Percentiles rank a stretch among this genome's conserved stretches.
Evolutionary conservation across 495 filamentous ascomycete species (phyloP).

Genomic region (Pyrenula aspistea): DNA sequence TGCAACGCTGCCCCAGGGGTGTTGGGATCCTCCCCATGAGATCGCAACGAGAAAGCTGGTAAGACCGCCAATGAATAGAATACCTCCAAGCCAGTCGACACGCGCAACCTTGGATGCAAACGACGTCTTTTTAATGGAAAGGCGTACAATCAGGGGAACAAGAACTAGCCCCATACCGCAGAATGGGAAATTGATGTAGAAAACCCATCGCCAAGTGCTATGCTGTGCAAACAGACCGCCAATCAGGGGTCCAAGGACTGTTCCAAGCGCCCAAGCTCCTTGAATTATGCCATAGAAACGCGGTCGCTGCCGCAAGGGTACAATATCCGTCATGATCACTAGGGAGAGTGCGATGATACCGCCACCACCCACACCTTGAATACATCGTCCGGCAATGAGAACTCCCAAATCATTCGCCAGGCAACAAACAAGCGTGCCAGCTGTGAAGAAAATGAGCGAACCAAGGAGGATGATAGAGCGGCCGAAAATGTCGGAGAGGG

Average conservation of each 20-base stretch:
- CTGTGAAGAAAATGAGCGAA: slow-evolving; percentile 17
- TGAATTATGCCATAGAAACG: slow-evolving; percentile 19
- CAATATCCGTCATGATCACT: slow-evolving; percentile 23
- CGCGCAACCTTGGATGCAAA: slow-evolving; percentile 10
- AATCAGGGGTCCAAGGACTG: slow-evolving; percentile 22
- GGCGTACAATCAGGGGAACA: slow-evolving; percentile 11
- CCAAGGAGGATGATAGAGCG: slow-evolving; percentile 24
- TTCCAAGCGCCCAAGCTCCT: slow-evolving; percentile 22
- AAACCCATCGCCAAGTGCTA: slow-evolving; percentile 64
- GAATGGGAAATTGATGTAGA: slow-evolving; percentile 29
- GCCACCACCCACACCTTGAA: slow-evolving; percentile 24
- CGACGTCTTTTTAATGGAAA: slow-evolving; percentile 10
- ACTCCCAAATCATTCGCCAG: slow-evolving; percentile 4
- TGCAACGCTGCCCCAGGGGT: slow-evolving; percentile 29
- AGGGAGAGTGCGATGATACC: slow-evolving; percentile 17
- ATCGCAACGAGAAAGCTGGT: slow-evolving; percentile 42
- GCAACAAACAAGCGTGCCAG: slow-evolving; percentile 14
- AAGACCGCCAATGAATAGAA: slow-evolving; percentile 31
- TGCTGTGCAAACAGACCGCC: slow-evolving; percentile 38
- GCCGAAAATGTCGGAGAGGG: slow-evolving; percentile 36
- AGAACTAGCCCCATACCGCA: slow-evolving; percentile 16
- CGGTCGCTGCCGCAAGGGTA: slow-evolving; percentile 22
- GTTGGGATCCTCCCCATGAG: slow-evolving; percentile 45
- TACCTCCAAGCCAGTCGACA: slow-evolving; percentile 27
- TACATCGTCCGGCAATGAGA: slow-evolving; percentile 18